Conservation (phyloP, 2,329 filamentous ascomycete species). For the Paecilomyces niveus region DNA sequence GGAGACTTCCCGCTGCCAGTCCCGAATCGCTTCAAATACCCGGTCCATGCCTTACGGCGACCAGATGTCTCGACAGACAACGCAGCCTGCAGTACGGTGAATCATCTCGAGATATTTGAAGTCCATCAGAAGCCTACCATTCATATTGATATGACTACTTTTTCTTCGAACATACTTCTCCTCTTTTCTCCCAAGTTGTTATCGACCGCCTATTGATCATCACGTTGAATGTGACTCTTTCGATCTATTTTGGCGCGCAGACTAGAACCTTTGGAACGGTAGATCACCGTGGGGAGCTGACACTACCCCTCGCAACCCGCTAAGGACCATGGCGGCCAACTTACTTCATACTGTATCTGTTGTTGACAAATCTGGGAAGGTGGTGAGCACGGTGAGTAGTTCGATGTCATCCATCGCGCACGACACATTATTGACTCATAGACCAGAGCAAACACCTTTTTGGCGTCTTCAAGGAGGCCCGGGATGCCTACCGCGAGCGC, state of each 20-base stretch:
- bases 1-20: neutral
- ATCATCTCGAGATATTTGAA: neutral
- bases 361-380: slow-evolving; percentile 84
- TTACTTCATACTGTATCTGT: slow-evolving; percentile 69
- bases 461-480: slow-evolving; percentile 86
- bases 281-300: neutral
- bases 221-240: neutral
- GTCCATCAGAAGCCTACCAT: neutral
- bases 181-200: neutral
- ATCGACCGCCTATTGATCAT: neutral
- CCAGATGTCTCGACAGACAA: neutral
- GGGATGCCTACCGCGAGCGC: slow-evolving; percentile 77
- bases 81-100: neutral
- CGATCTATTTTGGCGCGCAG: neutral
- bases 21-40: neutral
- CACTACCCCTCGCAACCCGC: neutral
- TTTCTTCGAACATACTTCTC: neutral
- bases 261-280: neutral
- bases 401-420: slow-evolving; percentile 4
- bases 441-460: slow-evolving; percentile 78
- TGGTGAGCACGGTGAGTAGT: slow-evolving; percentile 71
- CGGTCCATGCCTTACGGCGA: neutral
- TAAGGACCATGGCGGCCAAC: slow-evolving; percentile 19
- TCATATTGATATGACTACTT: neutral
- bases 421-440: slow-evolving; percentile 9